Percentiles rank a stretch among this genome's conserved stretches.
Evolutionary conservation across 2,329 filamentous ascomycete species (phyloP).

Genomic region (Ophiobolus disseminans): DNA sequence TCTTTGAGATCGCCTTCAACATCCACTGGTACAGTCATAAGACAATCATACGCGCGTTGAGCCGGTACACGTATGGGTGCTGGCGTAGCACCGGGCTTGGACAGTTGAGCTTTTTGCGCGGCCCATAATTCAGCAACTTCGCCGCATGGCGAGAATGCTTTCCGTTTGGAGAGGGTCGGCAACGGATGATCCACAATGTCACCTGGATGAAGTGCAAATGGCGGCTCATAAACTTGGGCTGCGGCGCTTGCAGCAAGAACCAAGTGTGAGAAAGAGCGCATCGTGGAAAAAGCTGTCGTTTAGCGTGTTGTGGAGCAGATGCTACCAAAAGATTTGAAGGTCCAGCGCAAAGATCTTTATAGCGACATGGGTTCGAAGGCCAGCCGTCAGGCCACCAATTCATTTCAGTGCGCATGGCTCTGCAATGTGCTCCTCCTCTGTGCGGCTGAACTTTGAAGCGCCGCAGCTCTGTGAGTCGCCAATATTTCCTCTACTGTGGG

Average conservation of each 20-base stretch:
- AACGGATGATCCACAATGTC: background rate
- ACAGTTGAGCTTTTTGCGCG: background rate
- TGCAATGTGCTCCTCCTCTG: background rate
- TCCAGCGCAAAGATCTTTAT: background rate
- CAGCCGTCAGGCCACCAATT: background rate
- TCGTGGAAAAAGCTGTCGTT: background rate
- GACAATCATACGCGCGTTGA: slow-evolving; percentile 24
- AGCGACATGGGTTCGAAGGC: background rate
- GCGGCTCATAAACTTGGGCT: background rate
- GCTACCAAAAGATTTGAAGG: background rate
- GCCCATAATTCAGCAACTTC: slow-evolving; percentile 3
- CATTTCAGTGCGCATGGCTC: background rate
- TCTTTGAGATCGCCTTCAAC: slow-evolving; percentile 18
- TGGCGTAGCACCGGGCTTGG: background rate
- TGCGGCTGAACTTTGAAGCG: slow-evolving; percentile 3
- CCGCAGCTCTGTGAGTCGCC: background rate
- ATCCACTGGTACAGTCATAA: slow-evolving; percentile 32
- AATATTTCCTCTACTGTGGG: background rate
- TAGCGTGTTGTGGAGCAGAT: background rate
- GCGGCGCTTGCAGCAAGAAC: background rate
- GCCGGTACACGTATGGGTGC: slow-evolving; percentile 8
- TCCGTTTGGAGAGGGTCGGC: slow-evolving; percentile 24
- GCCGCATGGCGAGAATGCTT: background rate
- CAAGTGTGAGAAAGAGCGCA: background rate
- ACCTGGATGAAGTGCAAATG: background rate